Percentiles rank a stretch among this genome's conserved stretches.
Conservation (phyloP, 2,329 filamentous ascomycete genomes). For the Zymoseptoria ardabiliae region DNA sequence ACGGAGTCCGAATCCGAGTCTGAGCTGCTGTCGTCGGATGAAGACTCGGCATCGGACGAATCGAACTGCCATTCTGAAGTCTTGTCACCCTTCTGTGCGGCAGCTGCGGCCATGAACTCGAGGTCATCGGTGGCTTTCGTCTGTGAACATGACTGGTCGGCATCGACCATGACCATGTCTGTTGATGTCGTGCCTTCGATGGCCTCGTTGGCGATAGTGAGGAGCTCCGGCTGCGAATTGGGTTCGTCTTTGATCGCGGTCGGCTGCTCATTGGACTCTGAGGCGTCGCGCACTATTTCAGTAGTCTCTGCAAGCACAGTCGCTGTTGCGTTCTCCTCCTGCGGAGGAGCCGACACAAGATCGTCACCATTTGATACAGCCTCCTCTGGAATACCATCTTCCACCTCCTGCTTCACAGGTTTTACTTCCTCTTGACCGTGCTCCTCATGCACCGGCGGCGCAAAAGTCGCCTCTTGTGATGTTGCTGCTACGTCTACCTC, state of each 20-base stretch:
- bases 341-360: constrained; percentile 6
- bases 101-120: constrained; percentile 40
- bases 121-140: constrained; percentile 28
- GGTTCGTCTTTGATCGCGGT: neutral
- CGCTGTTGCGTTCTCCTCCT: constrained; percentile 5
- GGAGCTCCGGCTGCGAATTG: neutral
- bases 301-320: constrained; percentile 13
- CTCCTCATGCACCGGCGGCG: neutral
- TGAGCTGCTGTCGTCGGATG: constrained; percentile 42
- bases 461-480: neutral
- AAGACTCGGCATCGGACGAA: constrained; percentile 54
- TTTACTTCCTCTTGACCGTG: neutral
- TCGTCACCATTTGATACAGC: constrained; percentile 11
- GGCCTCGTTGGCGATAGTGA: neutral
- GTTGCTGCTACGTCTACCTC: neutral
- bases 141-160: neutral
- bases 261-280: constrained; percentile 1
- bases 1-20: constrained; percentile 28
- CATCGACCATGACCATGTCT: constrained; percentile 8
- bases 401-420: neutral
- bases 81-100: constrained; percentile 41
- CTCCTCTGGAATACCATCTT: constrained; percentile 11
- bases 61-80: constrained; percentile 75
- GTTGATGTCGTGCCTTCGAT: neutral
- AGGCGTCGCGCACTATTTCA: constrained; percentile 6